Evolutionary conservation across 352 stramenopile species (phyloP), one percentile per base, ranked within the genome.

Genomic region (Globisporangium rhizosaccharum): DNA sequence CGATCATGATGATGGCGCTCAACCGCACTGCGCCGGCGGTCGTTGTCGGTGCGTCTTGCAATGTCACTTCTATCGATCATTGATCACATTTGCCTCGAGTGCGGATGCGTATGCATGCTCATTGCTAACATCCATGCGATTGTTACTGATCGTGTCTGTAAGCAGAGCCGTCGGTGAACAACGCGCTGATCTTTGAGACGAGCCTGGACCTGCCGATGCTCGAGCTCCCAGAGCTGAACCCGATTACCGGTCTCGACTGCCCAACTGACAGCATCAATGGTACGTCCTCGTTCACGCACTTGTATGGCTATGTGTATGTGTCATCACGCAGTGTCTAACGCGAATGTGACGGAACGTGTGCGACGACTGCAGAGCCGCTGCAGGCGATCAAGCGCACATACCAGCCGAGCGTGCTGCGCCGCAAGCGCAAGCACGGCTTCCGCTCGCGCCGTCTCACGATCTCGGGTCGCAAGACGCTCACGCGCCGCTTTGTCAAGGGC

Each of bases 351-450:
- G 33, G n/a, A 11, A 25, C 17, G 33, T 36, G 12, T 58, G 42
- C n/a, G 15, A 8, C 12, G 15, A 23, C 30, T 20, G 20, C 53
- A 89, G 82, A 88, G 61, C 81, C 85, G 1, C 64, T 92, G 56
- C 72, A 80, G 56, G 85, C 82, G 28, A 74, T 94, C 44, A 94
- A 94, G 74, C 81, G 85, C 51, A 94, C 85, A 57, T 94, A 92
- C 68, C 85, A 94, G 68, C 85, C 85, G 46, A 94, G 85, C 59
- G 82, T 92, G 39, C 65, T 94, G 67, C 85, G 85, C 44, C 85
- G 85, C 57, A 94, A 94, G 74, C 76, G 85, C 54, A 94, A 94
- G 68, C 84, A 92, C 63, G 85, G 85, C 57, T 94, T 94, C 75
- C 82, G 82, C 42, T 77, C 82, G 54, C 85, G 85, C 53, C 79